A percentile compares a stretch with the other conserved stretches of the same genome.
Conservation (phyloP, 1,139 yeast species). For the Geotrichum klebahnii region DNA sequence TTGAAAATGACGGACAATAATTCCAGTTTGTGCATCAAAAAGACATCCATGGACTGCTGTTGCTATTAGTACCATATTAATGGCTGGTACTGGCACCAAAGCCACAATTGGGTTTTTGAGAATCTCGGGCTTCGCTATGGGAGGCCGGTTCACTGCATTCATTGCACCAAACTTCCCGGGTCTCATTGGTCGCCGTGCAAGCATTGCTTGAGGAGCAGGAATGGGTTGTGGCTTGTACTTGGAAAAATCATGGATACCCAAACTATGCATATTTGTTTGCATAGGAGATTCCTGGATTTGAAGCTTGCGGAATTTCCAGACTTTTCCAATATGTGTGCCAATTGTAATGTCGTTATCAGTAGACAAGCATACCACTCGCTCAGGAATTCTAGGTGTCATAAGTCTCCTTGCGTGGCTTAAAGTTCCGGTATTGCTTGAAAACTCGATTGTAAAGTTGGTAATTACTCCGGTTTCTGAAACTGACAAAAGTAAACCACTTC, state of each 20-base stretch:
- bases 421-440: conserved; percentile 24
- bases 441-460: conserved; percentile 17
- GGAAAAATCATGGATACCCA: conserved; percentile 22
- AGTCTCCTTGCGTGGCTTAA: conserved; percentile 53
- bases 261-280: conserved; percentile 18
- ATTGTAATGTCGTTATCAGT: conserved; percentile 53
- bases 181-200: conserved; percentile 19
- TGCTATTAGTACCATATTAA: conserved; percentile 34
- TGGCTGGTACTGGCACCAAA: conserved; percentile 33
- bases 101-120: conserved; percentile 24
- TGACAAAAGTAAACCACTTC: conserved; percentile 24
- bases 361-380: conserved; percentile 59
- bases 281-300: conserved; percentile 42
- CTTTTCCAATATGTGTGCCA: conserved; percentile 60
- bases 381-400: conserved; percentile 69
- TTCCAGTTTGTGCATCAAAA: conserved; percentile 75
- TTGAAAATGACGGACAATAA: conserved; percentile 50
- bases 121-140: conserved; percentile 14
- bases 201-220: conserved; percentile 23
- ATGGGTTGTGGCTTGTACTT: conserved; percentile 22
- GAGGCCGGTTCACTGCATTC: conserved; percentile 3
- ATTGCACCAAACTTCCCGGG: conserved; percentile 14
- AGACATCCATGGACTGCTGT: conserved; percentile 38
- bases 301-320: conserved; percentile 58
- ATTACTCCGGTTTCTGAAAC: conserved; percentile 26